A percentile compares a stretch with the other conserved stretches of the same genome.
Evolutionary conservation across 2,329 filamentous ascomycete species (phyloP).

Genomic region (Cryphonectria carpinicola): DNA sequence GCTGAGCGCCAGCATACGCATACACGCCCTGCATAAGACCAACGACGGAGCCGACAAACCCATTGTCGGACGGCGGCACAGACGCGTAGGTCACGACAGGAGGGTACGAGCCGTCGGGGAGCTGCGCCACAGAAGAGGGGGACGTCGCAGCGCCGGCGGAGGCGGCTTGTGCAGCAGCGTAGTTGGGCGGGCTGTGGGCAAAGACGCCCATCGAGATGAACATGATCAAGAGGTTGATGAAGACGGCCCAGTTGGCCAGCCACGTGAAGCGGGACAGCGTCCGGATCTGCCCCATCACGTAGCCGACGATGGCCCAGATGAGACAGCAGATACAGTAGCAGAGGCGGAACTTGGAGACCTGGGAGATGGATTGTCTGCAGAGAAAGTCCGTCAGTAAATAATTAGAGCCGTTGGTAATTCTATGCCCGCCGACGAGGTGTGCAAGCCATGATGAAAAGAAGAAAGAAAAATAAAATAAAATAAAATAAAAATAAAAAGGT

Average conservation of each 20-base stretch:
- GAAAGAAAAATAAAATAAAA: neutral
- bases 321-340: conserved; percentile 57
- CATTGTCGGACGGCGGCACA: conserved; percentile 45
- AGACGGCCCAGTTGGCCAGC: conserved; percentile 57
- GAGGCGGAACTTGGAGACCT: conserved; percentile 51
- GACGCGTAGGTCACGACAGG: conserved; percentile 42
- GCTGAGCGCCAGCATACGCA: conserved; percentile 58
- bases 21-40: conserved; percentile 57
- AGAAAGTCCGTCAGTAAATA: neutral
- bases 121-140: conserved; percentile 35
- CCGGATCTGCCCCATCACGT: conserved; percentile 56
- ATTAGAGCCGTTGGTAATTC: too few species aligned
- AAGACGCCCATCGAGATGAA: conserved; percentile 58
- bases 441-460: neutral
- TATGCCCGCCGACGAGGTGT: too few species aligned
- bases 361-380: conserved; percentile 51
- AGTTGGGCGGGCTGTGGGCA: conserved; percentile 53
- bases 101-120: conserved; percentile 37
- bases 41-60: conserved; percentile 49
- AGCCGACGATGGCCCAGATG: conserved; percentile 52
- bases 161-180: conserved; percentile 36
- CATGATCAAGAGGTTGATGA: conserved; percentile 56
- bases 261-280: conserved; percentile 56
- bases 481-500: too few species aligned
- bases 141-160: conserved; percentile 36